phyloP scores from a whole-genome alignment of 2,329 filamentous ascomycete genomes.

The Penicillium olsonii region DNA sequence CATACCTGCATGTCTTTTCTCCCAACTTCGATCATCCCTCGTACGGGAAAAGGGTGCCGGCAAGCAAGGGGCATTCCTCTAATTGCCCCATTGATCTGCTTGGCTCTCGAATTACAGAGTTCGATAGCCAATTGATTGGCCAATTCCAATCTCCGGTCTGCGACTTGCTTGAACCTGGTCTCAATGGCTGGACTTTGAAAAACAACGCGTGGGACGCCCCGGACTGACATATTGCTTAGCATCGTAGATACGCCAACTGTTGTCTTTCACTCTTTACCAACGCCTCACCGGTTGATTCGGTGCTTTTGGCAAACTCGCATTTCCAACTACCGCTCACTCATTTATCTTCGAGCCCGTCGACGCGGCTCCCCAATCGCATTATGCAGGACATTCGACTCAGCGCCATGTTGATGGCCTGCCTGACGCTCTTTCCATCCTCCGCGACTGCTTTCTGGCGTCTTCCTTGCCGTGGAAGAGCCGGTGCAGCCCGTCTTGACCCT shows the following conservation, averaged over 20 bases:
- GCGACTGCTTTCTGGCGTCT: slow-evolving; percentile 83
- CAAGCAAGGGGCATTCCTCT: slow-evolving; percentile 25
- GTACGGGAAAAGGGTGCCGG: slow-evolving; percentile 3
- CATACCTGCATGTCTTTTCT: slow-evolving; percentile 14
- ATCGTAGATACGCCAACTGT: not conserved
- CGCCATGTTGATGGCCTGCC: slow-evolving; percentile 25
- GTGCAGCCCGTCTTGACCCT: slow-evolving; percentile 74
- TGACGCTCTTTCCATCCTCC: slow-evolving; percentile 32
- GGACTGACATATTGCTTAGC: slow-evolving; percentile 4
- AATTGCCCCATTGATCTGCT: slow-evolving; percentile 12
- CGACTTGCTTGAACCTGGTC: slow-evolving; percentile 4
- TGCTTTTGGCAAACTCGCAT: slow-evolving; percentile 19
- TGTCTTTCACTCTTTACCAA: slow-evolving; percentile 4
- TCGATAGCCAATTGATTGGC: slow-evolving; percentile 13
- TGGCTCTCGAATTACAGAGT: slow-evolving; percentile 12
- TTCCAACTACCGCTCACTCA: slow-evolving; percentile 9
- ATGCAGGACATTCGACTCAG: slow-evolving; percentile 24
- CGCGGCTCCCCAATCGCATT: slow-evolving; percentile 13
- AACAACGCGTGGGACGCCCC: slow-evolving; percentile 5
- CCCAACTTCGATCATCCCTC: slow-evolving; percentile 3
- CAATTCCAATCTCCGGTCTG: slow-evolving; percentile 10
- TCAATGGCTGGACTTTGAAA: slow-evolving; percentile 9
- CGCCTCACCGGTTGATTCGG: slow-evolving; percentile 21
- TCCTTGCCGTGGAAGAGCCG: slow-evolving; percentile 72
- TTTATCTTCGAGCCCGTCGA: slow-evolving; percentile 15